These are phyloP conservation scores for Polygonum aviculare DNA, from an alignment of 148 eudicot species.

Conservation along the genomic window DNA sequence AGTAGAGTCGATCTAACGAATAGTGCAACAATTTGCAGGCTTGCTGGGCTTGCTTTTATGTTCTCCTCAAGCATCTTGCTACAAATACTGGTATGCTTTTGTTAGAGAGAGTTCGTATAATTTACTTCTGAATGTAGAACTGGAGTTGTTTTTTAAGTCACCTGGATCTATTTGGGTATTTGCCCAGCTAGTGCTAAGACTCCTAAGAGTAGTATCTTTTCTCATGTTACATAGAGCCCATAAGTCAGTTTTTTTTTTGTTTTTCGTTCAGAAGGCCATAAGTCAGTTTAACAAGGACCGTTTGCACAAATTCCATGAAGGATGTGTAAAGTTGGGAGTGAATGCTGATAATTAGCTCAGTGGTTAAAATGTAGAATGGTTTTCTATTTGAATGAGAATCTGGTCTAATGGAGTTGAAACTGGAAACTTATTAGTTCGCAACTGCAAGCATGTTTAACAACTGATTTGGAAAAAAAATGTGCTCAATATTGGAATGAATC, in stretches of 20 bases:
- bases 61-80: slow-evolving; percentile 78
- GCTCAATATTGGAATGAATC: neutral
- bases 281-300: neutral
- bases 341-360: neutral
- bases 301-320: neutral
- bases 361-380: neutral
- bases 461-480: neutral
- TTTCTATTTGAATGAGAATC: neutral
- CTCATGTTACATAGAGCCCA: neutral
- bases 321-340: neutral
- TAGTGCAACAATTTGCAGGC: slow-evolving; percentile 38
- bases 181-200: neutral
- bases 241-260: neutral
- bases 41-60: slow-evolving; percentile 91
- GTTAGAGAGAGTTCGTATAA: neutral
- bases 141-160: neutral
- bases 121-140: neutral
- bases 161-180: neutral
- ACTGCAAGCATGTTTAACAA: neutral
- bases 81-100: slow-evolving; percentile 57
- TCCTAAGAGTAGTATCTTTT: neutral
- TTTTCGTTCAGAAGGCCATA: too few species aligned
- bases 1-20: slow-evolving; percentile 12
- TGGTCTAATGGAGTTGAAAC: neutral
- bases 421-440: neutral